Base-by-base conservation (phyloP, 306 rosid species). In the Cucurbita pepo region DNA sequence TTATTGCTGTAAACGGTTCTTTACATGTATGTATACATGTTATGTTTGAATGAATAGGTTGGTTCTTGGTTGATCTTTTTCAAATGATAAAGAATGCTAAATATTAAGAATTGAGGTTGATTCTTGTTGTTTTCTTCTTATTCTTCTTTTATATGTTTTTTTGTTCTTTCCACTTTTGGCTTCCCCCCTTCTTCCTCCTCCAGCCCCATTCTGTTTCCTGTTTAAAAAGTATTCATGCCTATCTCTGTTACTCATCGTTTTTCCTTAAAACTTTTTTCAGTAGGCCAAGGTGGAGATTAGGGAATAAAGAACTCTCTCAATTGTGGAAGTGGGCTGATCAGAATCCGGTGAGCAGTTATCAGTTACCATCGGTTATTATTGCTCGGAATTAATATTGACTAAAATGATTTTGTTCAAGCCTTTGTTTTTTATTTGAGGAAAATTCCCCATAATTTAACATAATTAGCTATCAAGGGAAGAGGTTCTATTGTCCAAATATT, bases 321-420 rank as follows among this genome's bases (percentile, higher is more conserved):
- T 79, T 93, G 77, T 93, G 98, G 98, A 93, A 90, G 81, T 93
- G 97, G 97, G 90, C 98, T 37, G 98, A 93, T 83, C 98, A 93
- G 84, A 93, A 93, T 85, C 97, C 89, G 83, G 98, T 92, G 77
- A 14, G 89, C 60, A 67, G 66, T 55, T 21, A 62, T 71, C 41
- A 11, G 70, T 22, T 30, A n/a, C 21, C 66, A 51, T 15, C 45
- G 37, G 55, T 63, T 18, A 25, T 81, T 74, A 56, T 54, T 38
- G 56, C 38, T 65, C 10, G 71, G 73, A 38, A 51, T 65, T 75
- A 63, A 48, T 15, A 52, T 58, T 40, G 21, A 50, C 22, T 59
- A 22, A 66, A 48, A 66, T 57, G 37, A 51, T 50, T 25, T 74
- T 44, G 45, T 47, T 74, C 76, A 79, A 73, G 81, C 76, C 25